Evolutionary conservation across 164 flowering plant genomes (phyloP).

Genomic region (Macadamia tetraphylla): DNA sequence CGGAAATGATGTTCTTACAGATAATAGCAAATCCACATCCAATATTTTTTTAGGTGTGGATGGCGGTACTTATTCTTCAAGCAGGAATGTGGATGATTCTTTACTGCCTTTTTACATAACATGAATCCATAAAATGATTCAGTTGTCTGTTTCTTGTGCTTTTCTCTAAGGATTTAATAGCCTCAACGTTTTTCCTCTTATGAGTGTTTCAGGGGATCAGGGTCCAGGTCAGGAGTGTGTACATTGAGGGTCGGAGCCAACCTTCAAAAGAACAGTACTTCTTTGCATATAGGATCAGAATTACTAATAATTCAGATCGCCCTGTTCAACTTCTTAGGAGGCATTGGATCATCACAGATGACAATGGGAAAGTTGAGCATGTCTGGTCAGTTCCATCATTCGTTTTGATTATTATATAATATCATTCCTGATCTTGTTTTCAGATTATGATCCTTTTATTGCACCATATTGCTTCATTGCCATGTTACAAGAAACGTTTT

Average conservation of each 20-base stretch:
- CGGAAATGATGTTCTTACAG: no score
- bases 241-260: conserved; percentile 78
- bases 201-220: conserved; percentile 60
- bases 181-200: background rate
- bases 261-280: conserved; percentile 79
- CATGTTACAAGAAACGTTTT: background rate
- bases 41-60: background rate
- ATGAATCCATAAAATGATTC: background rate
- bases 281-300: conserved; percentile 88
- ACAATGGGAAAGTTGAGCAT: conserved; percentile 73
- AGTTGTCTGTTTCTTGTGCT: background rate
- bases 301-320: conserved; percentile 82
- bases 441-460: background rate
- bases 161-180: background rate
- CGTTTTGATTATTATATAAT: background rate
- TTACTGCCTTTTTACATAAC: background rate
- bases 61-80: background rate
- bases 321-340: conserved; percentile 93
- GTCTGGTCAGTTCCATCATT: conserved; percentile 47
- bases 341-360: conserved; percentile 94
- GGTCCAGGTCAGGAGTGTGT: conserved; percentile 92
- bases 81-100: background rate
- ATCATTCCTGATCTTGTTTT: background rate
- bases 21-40: background rate
- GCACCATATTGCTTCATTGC: background rate